Evolutionary conservation across 495 filamentous ascomycete genomes (phyloP).

Genomic region (Xylaria palmicola): DNA sequence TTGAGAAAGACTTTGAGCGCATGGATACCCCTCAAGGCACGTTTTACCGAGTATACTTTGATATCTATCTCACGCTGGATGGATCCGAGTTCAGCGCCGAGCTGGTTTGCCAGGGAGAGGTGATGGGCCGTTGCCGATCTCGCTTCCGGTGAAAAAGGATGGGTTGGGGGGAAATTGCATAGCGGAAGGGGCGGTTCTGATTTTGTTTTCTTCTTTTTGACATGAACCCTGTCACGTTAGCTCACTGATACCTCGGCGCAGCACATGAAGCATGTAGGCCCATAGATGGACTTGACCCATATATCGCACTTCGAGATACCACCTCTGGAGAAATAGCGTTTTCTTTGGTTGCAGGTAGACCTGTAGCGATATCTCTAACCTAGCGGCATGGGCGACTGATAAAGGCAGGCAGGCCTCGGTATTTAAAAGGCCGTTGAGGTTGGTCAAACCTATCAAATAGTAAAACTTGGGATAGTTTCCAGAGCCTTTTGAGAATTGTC

Average conservation of each 20-base stretch:
- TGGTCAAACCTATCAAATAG: conserved; percentile 7
- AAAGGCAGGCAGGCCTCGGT: not conserved
- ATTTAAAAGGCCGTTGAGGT: conserved; percentile 1
- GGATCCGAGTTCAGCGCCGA: conserved; percentile 98
- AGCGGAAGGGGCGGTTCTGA: conserved; percentile 12
- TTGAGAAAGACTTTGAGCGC: conserved; percentile 98
- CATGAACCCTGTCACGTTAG: conserved; percentile 11
- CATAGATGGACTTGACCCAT: conserved; percentile 7
- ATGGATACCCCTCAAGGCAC: conserved; percentile 99
- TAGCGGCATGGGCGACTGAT: conserved; percentile 12
- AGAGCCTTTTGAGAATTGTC: not conserved
- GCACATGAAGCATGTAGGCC: conserved; percentile 13
- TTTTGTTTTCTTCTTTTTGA: conserved; percentile 17
- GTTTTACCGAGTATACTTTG: conserved; percentile 86
- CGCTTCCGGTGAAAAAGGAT: conserved; percentile 62
- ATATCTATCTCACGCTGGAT: conserved; percentile 90
- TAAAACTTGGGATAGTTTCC: not conserved
- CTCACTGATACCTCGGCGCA: conserved; percentile 17
- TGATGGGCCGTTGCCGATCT: conserved; percentile 95
- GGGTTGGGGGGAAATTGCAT: conserved; percentile 14
- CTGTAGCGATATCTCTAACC: not conserved
- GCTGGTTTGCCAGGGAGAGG: conserved; percentile 96
- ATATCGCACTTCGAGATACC: conserved; percentile 10
- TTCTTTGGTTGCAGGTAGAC: conserved; percentile 7
- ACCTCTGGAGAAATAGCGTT: conserved; percentile 7